Evolutionary conservation across 1,284 basidiomycete species (phyloP), one percentile per base, ranked within the genome.

Genomic region (Trametes sp.): DNA sequence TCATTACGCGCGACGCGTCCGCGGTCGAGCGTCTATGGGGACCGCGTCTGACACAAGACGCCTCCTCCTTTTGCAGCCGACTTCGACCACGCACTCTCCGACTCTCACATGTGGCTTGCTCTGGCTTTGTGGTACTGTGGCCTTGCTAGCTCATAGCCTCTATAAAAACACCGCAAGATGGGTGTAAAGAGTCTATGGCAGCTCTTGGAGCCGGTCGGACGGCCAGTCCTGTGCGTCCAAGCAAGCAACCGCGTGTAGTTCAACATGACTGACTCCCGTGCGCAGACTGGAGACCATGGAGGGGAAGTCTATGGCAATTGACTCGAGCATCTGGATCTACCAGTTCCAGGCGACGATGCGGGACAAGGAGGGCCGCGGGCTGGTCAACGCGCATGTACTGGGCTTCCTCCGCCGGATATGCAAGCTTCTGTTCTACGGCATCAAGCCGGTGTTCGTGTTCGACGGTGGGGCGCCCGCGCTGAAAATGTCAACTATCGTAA

Each of bases 261-360:
- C 14, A 41, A 16, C 3, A 13, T 10, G 8, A n/a, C 23, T 24
- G 23, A 56, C 24, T 45, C 16, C 9, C 2, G 7, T 11, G 13
- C 13, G 49, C 74, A 96, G 94, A 75, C 82, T 98, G 58, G 96
- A 98, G 78, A 95, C 92, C 1, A 85, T 96, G 76, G 95, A 96
- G 72, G 94, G 94, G 28, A 96, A 95, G 75, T 81, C 88, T 4
- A 87, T 98, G 79, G 96, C 96, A 0, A 98, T 99, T 67, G 98
- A 99, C 79, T 98, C 96, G 3, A 98, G 95, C 67, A 98, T 99
- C 69, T 99, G 98, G 98, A 90, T 99, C 64, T 99, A 99, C 72
- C 92, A 98, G 79, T 98, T 98, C 73, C 96, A 98, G 79, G 96
- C 96, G 41, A 98, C 98, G 1, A 98, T 99, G 96, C 88, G 98